Evolutionary conservation across 140 eudicot genomes (phyloP), one percentile per base, ranked within the genome.

Genomic region (Anethum foeniculum): DNA sequence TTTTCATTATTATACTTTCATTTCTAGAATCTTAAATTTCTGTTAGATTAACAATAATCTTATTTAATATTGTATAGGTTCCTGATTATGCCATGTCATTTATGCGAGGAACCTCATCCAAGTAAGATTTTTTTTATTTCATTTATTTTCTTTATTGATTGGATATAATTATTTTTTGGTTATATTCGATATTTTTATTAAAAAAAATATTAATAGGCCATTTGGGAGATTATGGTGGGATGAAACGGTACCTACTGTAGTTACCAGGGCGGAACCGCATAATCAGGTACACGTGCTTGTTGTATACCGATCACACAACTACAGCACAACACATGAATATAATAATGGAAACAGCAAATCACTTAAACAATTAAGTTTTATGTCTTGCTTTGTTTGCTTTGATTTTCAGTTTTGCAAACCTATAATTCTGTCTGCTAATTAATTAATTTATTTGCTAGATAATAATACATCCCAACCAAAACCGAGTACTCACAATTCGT

Each of bases 231-330:
- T 47, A 47, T 94, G 99, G 97, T 92, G 93, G 96, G 99, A 94
- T 82, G 92, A 89, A 54, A 94, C 90, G 9, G 95, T 94, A 34
- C 95, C 97, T 12, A 94, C 97, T 0, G 97, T 94, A 9, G 96
- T 92, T 65, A 89, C 93, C 4, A 82, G 97, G 28, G 96, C 97
- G 0, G 96, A 94, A 46, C 99, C 99, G 7, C 97, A 94, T 78
- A 92, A 94, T 25, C 98, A 90, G 87, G 93, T 90, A n/a, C n/a
- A n/a, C n/a, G n/a, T n/a, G n/a, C n/a, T n/a, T n/a, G n/a, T n/a
- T n/a, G n/a, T n/a, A n/a, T n/a, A n/a, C n/a, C 2, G 2, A 46
- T 46, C 49, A 46, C 14, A 46, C 13, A 10, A 46, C 49, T 11
- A 11, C 41, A 38, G 44, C 5, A 41, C 6, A 41, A 41, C 44